phyloP scores from a whole-genome alignment of 331 rosid species.

The Ulmus americana region DNA sequence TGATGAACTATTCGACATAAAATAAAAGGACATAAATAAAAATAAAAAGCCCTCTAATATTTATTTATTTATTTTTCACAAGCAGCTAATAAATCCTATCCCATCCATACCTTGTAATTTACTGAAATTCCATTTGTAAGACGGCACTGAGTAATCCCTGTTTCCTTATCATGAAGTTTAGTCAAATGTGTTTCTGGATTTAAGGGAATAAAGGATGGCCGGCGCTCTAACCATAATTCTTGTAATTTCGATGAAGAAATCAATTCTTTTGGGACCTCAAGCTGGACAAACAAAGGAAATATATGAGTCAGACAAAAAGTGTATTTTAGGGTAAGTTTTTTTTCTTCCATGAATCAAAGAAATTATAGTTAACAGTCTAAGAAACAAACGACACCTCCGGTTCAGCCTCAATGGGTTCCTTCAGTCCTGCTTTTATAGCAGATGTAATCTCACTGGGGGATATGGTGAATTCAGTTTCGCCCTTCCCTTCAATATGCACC shows the following conservation, averaged over 20 bases:
- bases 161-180: conserved; percentile 72
- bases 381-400: conserved; percentile 60
- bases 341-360: neutral
- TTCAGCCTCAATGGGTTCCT: conserved; percentile 74
- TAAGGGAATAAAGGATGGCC: conserved; percentile 63
- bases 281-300: conserved; percentile 43
- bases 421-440: conserved; percentile 81
- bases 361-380: neutral
- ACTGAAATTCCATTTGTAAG: conserved; percentile 89
- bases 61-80: too few relatives aligned
- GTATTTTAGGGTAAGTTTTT: neutral
- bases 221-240: conserved; percentile 55
- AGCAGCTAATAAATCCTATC: conserved; percentile 18
- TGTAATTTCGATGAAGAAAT: conserved; percentile 56
- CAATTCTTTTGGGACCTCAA: conserved; percentile 93
- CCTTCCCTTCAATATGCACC: conserved; percentile 69
- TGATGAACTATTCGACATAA: too few relatives aligned
- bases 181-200: conserved; percentile 47
- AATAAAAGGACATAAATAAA: neutral
- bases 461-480: conserved; percentile 90
- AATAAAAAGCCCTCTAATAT: neutral
- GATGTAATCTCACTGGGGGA: conserved; percentile 68
- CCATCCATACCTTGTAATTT: conserved; percentile 72
- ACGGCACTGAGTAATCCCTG: conserved; percentile 72
- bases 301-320: conserved; percentile 17